Conservation (phyloP, 179 eudicot species). For the Beta macrorhiza region DNA sequence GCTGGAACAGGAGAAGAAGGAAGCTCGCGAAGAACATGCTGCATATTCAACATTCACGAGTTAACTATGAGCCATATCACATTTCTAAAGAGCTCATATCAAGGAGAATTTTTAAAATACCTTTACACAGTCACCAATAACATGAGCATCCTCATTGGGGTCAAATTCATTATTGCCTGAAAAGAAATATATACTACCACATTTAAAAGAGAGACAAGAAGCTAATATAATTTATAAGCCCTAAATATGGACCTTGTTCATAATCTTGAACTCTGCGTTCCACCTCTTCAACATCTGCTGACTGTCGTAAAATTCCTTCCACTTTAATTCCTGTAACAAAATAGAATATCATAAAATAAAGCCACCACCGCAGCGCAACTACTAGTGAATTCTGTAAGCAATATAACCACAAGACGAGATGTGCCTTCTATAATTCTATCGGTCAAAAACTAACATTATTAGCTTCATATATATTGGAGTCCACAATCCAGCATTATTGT, state of each 20-base stretch:
- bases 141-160: constrained; percentile 96
- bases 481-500: not conserved
- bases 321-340: constrained; percentile 59
- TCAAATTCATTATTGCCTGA: constrained; percentile 83
- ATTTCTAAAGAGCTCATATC: constrained; percentile 10
- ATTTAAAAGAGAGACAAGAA: constrained; percentile 16
- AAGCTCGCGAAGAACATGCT: constrained; percentile 97
- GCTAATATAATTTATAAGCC: not conserved
- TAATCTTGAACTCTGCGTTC: constrained; percentile 94
- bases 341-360: constrained; percentile 7
- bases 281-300: constrained; percentile 99
- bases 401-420: not conserved
- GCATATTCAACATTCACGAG: constrained; percentile 30
- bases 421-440: not conserved
- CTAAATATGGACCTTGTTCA: constrained; percentile 64
- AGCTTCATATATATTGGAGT: constrained; percentile 5
- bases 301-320: constrained; percentile 94
- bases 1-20: constrained; percentile 99
- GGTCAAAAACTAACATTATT: not conserved
- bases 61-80: constrained; percentile 12
- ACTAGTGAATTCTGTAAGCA: not conserved
- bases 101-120: constrained; percentile 35
- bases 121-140: constrained; percentile 97
- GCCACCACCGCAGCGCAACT: not conserved
- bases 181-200: constrained; percentile 22